These are phyloP conservation scores for Russula ochroleuca DNA, from an alignment of 768 basidiomycete genomes.

Conservation along the genomic window DNA sequence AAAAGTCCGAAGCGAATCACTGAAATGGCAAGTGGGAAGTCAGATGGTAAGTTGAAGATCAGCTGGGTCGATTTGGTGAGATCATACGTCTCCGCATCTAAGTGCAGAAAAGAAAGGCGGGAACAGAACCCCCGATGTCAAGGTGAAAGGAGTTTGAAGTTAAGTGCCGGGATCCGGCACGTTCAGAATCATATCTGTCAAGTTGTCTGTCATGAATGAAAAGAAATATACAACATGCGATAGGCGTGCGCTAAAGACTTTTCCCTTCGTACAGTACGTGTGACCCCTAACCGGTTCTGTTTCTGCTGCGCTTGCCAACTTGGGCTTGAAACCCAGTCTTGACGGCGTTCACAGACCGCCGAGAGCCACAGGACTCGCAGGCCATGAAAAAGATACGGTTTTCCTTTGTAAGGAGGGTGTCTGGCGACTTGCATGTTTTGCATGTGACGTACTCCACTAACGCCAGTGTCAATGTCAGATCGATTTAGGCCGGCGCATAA, in stretches of 20 bases:
- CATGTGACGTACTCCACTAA: slow-evolving; percentile 97
- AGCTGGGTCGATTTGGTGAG: slow-evolving; percentile 24
- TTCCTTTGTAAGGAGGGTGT: slow-evolving; percentile 94
- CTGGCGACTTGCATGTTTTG: slow-evolving; percentile 98
- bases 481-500: slow-evolving; percentile 4
- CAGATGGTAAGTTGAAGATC: slow-evolving; percentile 27
- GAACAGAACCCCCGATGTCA: slow-evolving; percentile 16
- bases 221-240: slow-evolving; percentile 28
- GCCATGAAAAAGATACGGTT: slow-evolving; percentile 99
- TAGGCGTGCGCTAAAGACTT: slow-evolving; percentile 22
- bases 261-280: slow-evolving; percentile 15
- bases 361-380: slow-evolving; percentile 85
- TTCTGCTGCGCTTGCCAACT: slow-evolving; percentile 82
- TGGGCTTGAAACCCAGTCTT: slow-evolving; percentile 99
- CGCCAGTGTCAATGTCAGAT: slow-evolving; percentile 4
- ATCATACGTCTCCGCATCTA: slow-evolving; percentile 22
- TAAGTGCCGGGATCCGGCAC: slow-evolving; percentile 14
- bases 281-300: slow-evolving; percentile 55
- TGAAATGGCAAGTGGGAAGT: slow-evolving; percentile 25
- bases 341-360: slow-evolving; percentile 91
- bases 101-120: slow-evolving; percentile 17
- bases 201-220: slow-evolving; percentile 20
- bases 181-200: slow-evolving; percentile 21
- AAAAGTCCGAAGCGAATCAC: slow-evolving; percentile 24
- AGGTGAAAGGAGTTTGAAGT: slow-evolving; percentile 19